A percentile compares a stretch with the other conserved stretches of the same genome.
Evolutionary conservation across 2,329 filamentous ascomycete genomes (phyloP).

Genomic region (Verticillium dahliae): DNA sequence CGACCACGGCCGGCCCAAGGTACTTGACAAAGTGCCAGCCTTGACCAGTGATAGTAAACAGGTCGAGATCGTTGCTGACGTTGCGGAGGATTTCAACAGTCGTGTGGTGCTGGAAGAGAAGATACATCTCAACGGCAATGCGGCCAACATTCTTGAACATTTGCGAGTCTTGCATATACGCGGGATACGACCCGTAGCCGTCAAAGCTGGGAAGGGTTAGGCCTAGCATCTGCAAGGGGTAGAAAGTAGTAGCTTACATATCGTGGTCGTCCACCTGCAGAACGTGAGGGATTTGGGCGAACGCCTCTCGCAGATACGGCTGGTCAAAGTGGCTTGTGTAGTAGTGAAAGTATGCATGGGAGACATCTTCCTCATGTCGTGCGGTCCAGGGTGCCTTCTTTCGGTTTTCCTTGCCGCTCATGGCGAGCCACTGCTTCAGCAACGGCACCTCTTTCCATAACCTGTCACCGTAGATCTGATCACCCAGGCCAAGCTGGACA

Average conservation of each 20-base stretch:
- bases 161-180: constrained; percentile 96
- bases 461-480: constrained; percentile 92
- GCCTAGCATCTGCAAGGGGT: background rate
- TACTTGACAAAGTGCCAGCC: constrained; percentile 99
- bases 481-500: constrained; percentile 82
- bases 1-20: constrained; percentile 82
- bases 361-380: constrained; percentile 89
- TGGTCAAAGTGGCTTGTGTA: constrained; percentile 99
- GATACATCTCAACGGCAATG: constrained; percentile 94
- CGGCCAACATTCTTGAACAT: constrained; percentile 98
- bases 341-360: constrained; percentile 97
- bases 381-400: constrained; percentile 90
- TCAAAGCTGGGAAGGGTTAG: constrained; percentile 66
- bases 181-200: constrained; percentile 92
- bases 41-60: constrained; percentile 94
- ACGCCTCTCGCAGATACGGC: constrained; percentile 87
- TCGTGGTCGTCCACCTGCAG: constrained; percentile 95
- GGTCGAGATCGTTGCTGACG: constrained; percentile 77
- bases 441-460: constrained; percentile 94
- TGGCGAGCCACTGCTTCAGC: constrained; percentile 90
- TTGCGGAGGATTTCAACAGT: constrained; percentile 90
- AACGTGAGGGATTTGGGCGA: constrained; percentile 93
- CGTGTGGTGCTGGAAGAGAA: constrained; percentile 97
- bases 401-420: constrained; percentile 86
- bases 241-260: constrained; percentile 60